Evolutionary conservation across 805 yeast species (phyloP), one percentile per base, ranked within the genome.

Genomic region (Grigorovia humatica): DNA sequence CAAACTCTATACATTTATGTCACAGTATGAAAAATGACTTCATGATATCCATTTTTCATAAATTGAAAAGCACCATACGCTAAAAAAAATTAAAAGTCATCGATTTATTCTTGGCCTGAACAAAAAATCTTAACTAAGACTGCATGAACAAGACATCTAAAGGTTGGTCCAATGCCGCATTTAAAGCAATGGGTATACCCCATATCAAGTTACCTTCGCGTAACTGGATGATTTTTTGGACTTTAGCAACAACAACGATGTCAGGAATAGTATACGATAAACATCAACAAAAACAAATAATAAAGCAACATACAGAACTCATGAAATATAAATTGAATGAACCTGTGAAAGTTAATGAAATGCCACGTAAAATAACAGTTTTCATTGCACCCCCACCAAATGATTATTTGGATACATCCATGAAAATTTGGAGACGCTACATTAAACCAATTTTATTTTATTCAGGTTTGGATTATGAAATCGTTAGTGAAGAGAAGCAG

Each of bases 311-410:
- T 78, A 80, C 84, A 73, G 74, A 74, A 18, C 59, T 70, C 48
- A 95, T 88, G 2, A 70, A 79, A 46, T 69, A 66, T 15, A 65
- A 77, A 46, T 79, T 91, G 13, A 64, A 77, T 27, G 72, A 65
- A 29, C 76, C 78, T 17, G 59, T 82, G 44, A 63, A 65, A 2
- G 67, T 81, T 1, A 70, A 78, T 52, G 74, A 75, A 50, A 60
- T 77, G 19, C 88, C 96, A 1, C 76, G 99, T 53, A 86, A 83
- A 58, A 71, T 93, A 47, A 80, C 86, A 1, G 81, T 93, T 1
- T 90, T 83, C 65, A 77, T 90, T 52, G 95, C 96, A 0, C 99
- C 99, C n/a, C 97, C 98, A 9, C 98, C 99, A 19, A 86, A 87
- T 60, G 97, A 91, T 65, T 87, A 80, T 59, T 69, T 91, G 48